Evolutionary conservation across 768 basidiomycete species (phyloP), one percentile per base, ranked within the genome.

Genomic region (Leccinum disarticulatum): DNA sequence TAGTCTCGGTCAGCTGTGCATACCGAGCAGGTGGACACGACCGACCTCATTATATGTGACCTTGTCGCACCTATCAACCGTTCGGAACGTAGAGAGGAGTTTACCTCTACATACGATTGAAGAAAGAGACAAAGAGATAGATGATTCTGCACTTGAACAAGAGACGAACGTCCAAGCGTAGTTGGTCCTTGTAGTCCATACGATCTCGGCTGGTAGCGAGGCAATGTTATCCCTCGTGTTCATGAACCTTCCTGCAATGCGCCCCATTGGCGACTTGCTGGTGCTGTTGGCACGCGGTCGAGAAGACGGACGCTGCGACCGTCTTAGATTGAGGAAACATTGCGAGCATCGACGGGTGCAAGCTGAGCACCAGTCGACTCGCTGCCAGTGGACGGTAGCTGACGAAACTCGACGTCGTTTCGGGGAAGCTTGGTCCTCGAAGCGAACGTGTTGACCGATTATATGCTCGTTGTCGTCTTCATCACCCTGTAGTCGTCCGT

Each of bases 61-160:
- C 22, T 22, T 22, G 22, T 22, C 28, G 8, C 7, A 28, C 28
- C 28, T 99, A 25, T 25, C 1, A 25, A 25, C 25, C 22, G 22
- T 22, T 22, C 22, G 22, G 22, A 22, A 22, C 1, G 22, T 22
- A 22, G 22, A 22, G 22, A 22, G 22, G 22, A 22, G 22, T 22
- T 22, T 59, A 97, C 77, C 68, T 98, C 93, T 57, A 93, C 86
- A 64, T 93, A 99, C 6, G 93, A 90, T 70, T 82, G 80, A 28
- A 87, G 52, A 88, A 81, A 6, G 86, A 80, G 48, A 94, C 36
- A 84, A 91, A 97, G 11, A 94, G 80, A 50, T 80, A 86, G 0
- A 93, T 91, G 55, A 98, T 92, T 62, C 88, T 80, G 47, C 95
- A 86, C 77, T 98, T 98, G 81, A 90, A 95, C 25, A 95, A 76